Conservation (phyloP, 179 eudicot species). For the Silene noctiflora region DNA sequence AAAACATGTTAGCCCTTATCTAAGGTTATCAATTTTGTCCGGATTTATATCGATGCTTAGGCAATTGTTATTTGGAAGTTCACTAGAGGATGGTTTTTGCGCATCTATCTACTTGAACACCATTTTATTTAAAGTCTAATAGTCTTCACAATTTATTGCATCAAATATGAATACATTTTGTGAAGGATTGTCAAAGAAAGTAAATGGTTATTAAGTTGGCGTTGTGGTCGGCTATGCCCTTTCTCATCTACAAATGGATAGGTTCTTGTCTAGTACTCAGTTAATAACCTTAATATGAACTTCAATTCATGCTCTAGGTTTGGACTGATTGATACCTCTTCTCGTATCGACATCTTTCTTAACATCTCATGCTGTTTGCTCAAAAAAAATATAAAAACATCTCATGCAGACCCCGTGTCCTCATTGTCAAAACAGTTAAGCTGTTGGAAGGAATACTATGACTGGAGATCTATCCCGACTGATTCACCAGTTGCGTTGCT, state of each 20-base stretch:
- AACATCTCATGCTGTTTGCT: constrained; percentile 40
- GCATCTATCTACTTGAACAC: neutral
- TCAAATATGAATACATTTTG: too few relatives aligned
- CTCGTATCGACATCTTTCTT: constrained; percentile 17
- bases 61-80: too few relatives aligned
- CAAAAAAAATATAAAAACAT: constrained; percentile 13
- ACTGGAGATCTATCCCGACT: constrained; percentile 76
- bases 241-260: neutral
- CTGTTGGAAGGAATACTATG: constrained; percentile 82
- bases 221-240: neutral
- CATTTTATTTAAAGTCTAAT: neutral
- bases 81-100: too few relatives aligned
- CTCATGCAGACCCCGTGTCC: constrained; percentile 58
- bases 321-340: constrained; percentile 7
- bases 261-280: neutral
- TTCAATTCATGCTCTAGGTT: neutral
- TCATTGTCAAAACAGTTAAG: constrained; percentile 44
- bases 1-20: neutral
- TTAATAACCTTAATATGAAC: neutral
- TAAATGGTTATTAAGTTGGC: too few relatives aligned
- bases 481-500: constrained; percentile 76
- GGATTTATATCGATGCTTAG: neutral
- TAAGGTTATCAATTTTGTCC: neutral
- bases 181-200: too few relatives aligned
- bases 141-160: too few relatives aligned